Base-by-base conservation (phyloP, 306 rosid species). In the Alnus rubra region DNA sequence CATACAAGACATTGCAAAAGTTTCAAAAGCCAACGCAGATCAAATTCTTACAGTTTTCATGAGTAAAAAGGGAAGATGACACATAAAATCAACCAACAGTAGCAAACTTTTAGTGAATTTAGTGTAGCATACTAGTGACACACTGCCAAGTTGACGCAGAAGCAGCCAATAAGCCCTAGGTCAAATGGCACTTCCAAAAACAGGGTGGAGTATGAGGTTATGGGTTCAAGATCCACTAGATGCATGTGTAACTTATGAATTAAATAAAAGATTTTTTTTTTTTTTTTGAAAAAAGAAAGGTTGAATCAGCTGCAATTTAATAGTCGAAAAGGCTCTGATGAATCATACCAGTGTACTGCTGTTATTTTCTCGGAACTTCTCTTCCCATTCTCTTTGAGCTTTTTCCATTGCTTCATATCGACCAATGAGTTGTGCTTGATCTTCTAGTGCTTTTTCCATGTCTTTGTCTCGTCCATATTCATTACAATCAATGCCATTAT, bases 351-450 rank as follows among this genome's bases (percentile, higher is more conserved):
- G 90, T 78, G 94, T 88, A 74, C 91, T 76, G 80, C 78, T 85
- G 83, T 87, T 89, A 87, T 92, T 91, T 86, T 92, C 98, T 91
- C 92, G 88, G 82, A 81, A 92, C 87, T 90, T 95, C 87, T 95
- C 97, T 86, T 95, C 98, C 98, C 98, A 92, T 67, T 91, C 92
- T 72, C 92, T 88, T 84, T 95, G 98, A 83, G 91, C 95, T 82
- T 90, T 88, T 74, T 92, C 98, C 98, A 95, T 88, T 81, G 90
- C 96, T 89, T 90, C 96, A 85, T 90, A 88, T 74, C 48, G 89
- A 62, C 86, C 95, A 82, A 95, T 88, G 65, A 91, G 98, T 80
- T 87, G 89, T 37, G 90, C 94, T 71, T 85, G 98, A 75, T 84
- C 88, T 82, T 92, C 84, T 74, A 95, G 88, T 72, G 98, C 93